Conservation (phyloP, 257 asterid genomes). For the Scutellaria galericulata region DNA sequence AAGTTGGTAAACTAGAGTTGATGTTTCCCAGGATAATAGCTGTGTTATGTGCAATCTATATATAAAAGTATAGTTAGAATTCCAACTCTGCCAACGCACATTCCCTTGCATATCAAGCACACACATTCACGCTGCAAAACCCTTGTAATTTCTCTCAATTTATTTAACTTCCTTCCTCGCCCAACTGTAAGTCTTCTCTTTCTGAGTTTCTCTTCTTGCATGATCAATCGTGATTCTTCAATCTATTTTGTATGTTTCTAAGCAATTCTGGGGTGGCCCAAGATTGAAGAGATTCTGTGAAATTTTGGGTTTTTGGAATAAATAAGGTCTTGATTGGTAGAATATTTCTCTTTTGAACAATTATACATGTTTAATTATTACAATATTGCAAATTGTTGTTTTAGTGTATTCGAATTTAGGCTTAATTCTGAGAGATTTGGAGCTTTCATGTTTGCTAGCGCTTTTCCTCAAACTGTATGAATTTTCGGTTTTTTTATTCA, state of each 20-base stretch:
- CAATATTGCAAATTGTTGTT: background rate
- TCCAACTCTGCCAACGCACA: too few relatives aligned
- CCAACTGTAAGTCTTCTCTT: conserved; percentile 36
- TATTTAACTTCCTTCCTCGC: too few relatives aligned
- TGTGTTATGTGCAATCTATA: too few relatives aligned
- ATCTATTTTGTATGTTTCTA: background rate
- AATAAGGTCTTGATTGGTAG: background rate
- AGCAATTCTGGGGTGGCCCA: background rate
- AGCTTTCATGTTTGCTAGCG: background rate
- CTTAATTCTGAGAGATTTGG: conserved; percentile 17
- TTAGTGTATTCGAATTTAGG: background rate
- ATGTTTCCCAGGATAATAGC: too few relatives aligned
- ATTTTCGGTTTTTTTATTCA: background rate
- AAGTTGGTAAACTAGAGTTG: too few relatives aligned
- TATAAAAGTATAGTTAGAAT: too few relatives aligned
- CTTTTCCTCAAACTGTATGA: background rate
- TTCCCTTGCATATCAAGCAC: too few relatives aligned
- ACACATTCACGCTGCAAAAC: too few relatives aligned
- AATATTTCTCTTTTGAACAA: background rate
- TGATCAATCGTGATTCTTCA: conserved; percentile 7
- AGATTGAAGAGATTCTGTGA: background rate
- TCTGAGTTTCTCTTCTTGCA: conserved; percentile 8
- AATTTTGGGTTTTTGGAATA: conserved; percentile 1
- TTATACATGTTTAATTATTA: background rate
- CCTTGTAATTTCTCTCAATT: too few relatives aligned